phyloP scores from a whole-genome alignment of 306 rosid species.

The Vicia sativa region DNA sequence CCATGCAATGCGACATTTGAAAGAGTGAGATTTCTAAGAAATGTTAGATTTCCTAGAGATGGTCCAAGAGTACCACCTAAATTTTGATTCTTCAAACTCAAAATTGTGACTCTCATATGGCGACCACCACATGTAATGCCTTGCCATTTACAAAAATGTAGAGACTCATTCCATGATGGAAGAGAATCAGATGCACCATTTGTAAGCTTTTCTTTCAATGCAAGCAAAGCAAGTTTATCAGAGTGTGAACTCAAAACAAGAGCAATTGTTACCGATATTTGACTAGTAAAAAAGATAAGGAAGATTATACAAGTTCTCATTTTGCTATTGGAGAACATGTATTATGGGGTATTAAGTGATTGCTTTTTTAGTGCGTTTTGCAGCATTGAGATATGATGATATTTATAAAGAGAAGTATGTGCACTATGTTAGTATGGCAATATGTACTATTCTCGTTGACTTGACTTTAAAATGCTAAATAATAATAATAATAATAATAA shows the following conservation, averaged over 20 bases:
- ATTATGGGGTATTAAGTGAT: no score
- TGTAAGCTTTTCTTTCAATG: no score
- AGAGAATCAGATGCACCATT: no score
- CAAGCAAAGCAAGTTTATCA: background rate
- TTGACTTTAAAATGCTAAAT: no score
- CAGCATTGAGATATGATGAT: no score
- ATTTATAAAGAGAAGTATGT: no score
- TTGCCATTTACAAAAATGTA: no score
- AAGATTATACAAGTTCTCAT: background rate
- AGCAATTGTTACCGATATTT: background rate
- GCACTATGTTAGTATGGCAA: no score
- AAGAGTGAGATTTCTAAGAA: background rate
- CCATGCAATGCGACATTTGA: background rate
- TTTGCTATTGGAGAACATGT: background rate
- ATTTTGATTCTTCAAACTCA: background rate
- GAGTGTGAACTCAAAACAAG: background rate
- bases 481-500: no score
- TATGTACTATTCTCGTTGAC: no score
- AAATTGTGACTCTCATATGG: background rate
- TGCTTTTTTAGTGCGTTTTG: no score
- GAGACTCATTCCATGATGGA: no score
- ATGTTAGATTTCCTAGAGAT: background rate
- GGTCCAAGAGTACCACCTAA: slow-evolving; percentile 2
- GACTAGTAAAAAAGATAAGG: background rate
- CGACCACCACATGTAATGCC: background rate